Conservation (phyloP, 2,329 filamentous ascomycete genomes). For the Thermoascus crustaceus region DNA sequence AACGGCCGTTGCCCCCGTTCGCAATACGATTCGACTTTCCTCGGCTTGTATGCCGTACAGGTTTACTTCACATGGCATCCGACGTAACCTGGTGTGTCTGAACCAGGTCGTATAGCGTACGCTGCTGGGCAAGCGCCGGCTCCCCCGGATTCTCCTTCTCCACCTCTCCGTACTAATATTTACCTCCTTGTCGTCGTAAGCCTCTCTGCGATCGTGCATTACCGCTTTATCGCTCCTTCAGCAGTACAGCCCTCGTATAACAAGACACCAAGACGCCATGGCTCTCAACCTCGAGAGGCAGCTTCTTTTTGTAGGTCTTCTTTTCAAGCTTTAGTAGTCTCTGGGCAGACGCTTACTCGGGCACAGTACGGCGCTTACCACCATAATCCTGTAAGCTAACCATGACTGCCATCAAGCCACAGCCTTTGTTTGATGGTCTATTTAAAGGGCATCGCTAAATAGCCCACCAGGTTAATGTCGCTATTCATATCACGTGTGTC, state of each 20-base stretch:
- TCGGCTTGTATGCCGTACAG: neutral
- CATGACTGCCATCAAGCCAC: too few relatives aligned
- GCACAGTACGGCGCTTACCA: slow-evolving; percentile 60
- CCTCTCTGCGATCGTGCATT: too few relatives aligned
- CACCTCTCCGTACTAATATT: neutral
- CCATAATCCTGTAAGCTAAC: slow-evolving; percentile 48
- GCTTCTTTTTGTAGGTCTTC: slow-evolving; percentile 52
- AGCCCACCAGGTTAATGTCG: slow-evolving; percentile 50
- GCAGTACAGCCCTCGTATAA: neutral
- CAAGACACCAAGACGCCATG: slow-evolving; percentile 19
- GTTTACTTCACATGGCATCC: slow-evolving; percentile 1
- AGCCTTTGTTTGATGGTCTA: too few relatives aligned
- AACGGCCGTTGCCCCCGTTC: neutral
- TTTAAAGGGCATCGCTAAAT: too few relatives aligned
- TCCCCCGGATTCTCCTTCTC: neutral
- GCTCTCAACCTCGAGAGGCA: slow-evolving; percentile 58
- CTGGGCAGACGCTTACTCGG: too few relatives aligned
- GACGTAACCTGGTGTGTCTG: neutral
- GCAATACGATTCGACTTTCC: neutral
- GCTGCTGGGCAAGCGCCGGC: neutral
- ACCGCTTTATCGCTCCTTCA: too few relatives aligned
- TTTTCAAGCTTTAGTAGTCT: too few relatives aligned
- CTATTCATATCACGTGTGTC: slow-evolving; percentile 57
- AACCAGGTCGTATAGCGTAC: neutral
- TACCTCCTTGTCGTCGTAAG: too few relatives aligned